Base-by-base conservation (phyloP, 805 yeast species). In the Zygosaccharomyces bailii region DNA sequence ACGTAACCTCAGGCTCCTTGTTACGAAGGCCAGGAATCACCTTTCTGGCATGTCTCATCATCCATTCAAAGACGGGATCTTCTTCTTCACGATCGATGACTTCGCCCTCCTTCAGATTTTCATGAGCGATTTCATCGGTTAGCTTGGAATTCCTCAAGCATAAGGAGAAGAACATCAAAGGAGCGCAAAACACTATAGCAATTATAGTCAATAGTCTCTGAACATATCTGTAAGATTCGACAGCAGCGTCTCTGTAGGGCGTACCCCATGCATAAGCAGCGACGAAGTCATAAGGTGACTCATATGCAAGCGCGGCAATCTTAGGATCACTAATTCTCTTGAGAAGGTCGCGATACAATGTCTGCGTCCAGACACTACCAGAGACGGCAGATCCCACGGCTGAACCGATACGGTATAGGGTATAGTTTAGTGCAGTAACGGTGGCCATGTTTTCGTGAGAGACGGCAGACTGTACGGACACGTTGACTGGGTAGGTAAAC, bases 361-460 rank as follows among this genome's bases (percentile, higher is more conserved):
- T 57, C 56, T 80, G 80, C 38, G 73, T 59, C 31, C 71, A 71
- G 42, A 83, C 71, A 23, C 87, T 86, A 53, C 88, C 89, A 11
- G 85, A 73, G 13, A 84, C 75, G 18, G 84, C 65, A 27, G 74
- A 64, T 17, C 89, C 89, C 39, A 82, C 59, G 5, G 86, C 84
- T 9, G 76, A 61, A 9, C 90, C 90, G 45, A 83, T 70, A 51
- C 77, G 72, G 59, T 79, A 82, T n/a, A 74, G 59, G 2, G 87
- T 70, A 52, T 78, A 70, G 59, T 78, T 76, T 17, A 83, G 60
- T 2, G 87, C 75, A 31, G 82, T 74, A 21, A 79, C 75, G 32
- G 78, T 73, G 3, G 87, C 86, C 82, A 84, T 76, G 62, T 78
- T 72, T 59, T 79, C 84, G 63, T 84, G 90, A 45, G 71, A 72